Evolutionary conservation across 495 filamentous ascomycete genomes (phyloP).

Genomic region (Penicillium atrosanguineum): DNA sequence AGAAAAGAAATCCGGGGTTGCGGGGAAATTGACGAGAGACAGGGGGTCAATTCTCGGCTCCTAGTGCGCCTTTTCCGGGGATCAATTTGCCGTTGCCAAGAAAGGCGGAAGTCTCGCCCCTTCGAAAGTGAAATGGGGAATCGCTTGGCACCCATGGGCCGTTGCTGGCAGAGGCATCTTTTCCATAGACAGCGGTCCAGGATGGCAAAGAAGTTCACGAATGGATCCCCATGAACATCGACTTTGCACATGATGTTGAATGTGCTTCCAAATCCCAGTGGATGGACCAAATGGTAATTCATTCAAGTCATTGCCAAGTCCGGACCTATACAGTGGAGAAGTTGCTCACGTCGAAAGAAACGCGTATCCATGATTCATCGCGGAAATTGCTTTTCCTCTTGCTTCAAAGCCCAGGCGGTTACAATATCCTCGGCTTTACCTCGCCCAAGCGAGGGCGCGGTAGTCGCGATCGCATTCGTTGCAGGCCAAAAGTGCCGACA

Average conservation of each 20-base stretch:
- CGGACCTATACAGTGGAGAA: not conserved
- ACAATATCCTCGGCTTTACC: not conserved
- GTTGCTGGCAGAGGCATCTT: not conserved
- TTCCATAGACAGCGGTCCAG: not conserved
- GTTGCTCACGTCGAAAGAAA: not conserved
- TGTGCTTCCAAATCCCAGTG: too few species aligned
- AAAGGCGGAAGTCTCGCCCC: not conserved
- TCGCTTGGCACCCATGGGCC: not conserved
- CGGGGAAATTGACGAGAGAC: constrained; percentile 1
- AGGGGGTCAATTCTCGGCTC: not conserved
- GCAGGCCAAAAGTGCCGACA: constrained; percentile 10
- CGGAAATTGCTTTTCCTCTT: not conserved
- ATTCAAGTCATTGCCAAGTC: not conserved
- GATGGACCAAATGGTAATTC: too few species aligned
- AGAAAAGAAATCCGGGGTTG: constrained; percentile 4
- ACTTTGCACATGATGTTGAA: not conserved
- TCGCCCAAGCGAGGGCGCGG: not conserved
- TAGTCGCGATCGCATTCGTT: not conserved
- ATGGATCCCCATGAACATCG: not conserved
- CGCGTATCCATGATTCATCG: not conserved
- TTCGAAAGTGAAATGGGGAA: not conserved
- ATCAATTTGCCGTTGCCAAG: constrained; percentile 13
- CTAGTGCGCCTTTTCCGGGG: not conserved
- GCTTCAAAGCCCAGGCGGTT: too few species aligned
- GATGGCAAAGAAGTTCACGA: not conserved